Conservation (phyloP, 140 eudicot species). For the Anethum foeniculum region DNA sequence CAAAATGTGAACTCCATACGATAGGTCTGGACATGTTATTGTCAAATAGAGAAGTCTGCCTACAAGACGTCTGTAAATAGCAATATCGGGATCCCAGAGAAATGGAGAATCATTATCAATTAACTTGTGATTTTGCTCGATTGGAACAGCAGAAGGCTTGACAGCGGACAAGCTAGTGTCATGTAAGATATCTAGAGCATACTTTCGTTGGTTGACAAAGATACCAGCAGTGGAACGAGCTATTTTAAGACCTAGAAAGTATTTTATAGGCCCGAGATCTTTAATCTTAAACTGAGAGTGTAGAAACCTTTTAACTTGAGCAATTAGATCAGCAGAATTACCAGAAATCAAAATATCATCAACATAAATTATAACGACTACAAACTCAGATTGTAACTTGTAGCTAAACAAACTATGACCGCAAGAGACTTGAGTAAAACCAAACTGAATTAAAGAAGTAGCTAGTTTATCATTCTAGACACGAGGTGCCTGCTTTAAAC, state of each 20-base stretch:
- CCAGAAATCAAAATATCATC: too few relatives aligned
- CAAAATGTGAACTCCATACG: neutral
- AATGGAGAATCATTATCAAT: neutral
- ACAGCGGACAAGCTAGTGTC: neutral
- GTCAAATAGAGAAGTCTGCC: neutral
- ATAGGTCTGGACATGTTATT: neutral
- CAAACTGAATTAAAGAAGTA: neutral
- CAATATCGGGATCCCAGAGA: neutral
- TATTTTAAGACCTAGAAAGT: neutral
- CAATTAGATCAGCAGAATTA: too few relatives aligned
- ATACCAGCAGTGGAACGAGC: neutral
- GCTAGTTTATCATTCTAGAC: neutral
- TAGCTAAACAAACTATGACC: too few relatives aligned
- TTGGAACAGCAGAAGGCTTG: neutral
- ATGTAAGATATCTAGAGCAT: neutral
- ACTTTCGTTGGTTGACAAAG: neutral
- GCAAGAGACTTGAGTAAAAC: neutral
- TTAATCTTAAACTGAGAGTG: too few relatives aligned
- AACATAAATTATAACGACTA: too few relatives aligned
- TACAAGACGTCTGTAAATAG: neutral
- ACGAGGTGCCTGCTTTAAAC: neutral
- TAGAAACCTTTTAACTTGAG: too few relatives aligned
- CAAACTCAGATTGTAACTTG: too few relatives aligned
- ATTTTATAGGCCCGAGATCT: too few relatives aligned
- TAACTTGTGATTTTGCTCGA: too few relatives aligned